A percentile compares a stretch with the other conserved stretches of the same genome.
Conservation (phyloP, 73 alveolate species). For the Stentor coeruleus region DNA sequence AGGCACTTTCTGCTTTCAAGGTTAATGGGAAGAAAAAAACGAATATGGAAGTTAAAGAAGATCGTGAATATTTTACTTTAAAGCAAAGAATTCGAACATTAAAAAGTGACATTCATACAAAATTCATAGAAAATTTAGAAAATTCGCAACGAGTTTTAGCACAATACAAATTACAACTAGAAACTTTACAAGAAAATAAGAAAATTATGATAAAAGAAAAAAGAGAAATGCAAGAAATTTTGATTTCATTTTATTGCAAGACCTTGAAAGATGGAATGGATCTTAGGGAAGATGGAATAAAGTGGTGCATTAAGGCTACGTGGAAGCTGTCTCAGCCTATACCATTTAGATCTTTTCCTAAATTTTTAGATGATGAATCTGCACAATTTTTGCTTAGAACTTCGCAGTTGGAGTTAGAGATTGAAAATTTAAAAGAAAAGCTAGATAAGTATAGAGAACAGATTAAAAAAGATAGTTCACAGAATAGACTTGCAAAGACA, state of each 20-base stretch:
- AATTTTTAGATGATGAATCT: neutral
- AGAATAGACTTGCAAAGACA: neutral
- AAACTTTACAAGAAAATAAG: neutral
- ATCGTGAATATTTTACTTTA: neutral
- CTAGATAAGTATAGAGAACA: neutral
- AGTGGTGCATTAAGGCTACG: neutral
- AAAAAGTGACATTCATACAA: neutral
- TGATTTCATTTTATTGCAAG: neutral
- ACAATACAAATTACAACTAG: neutral
- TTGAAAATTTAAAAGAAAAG: too few species aligned
- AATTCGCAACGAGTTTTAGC: neutral
- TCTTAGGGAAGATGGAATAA: neutral
- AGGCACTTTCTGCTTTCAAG: neutral
- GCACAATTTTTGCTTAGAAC: neutral
- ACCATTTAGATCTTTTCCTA: neutral
- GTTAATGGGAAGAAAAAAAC: neutral
- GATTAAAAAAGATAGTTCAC: neutral
- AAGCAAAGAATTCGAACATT: neutral
- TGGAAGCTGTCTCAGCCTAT: neutral
- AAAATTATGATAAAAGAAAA: neutral
- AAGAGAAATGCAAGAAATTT: neutral
- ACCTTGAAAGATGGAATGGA: constrained; percentile 13
- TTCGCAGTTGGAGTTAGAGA: neutral
- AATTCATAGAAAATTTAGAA: neutral
- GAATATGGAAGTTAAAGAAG: neutral